Evolutionary conservation across 2,329 filamentous ascomycete genomes (phyloP).

Genomic region (Chaetomiaceae sp.): DNA sequence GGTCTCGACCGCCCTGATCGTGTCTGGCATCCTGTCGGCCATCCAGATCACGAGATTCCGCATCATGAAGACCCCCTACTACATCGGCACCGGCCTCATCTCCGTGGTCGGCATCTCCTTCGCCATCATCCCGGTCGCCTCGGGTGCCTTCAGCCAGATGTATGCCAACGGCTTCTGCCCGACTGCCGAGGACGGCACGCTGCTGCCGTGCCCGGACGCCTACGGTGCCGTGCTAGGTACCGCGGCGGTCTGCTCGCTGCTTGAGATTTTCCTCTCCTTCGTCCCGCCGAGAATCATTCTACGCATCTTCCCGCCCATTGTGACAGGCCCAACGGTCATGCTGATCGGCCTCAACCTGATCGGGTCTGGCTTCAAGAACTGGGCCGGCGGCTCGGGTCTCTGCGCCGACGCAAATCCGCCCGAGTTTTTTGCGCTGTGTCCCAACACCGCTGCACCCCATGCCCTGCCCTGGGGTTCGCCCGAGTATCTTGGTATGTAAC

Average conservation of each 20-base stretch:
- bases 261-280: constrained; percentile 73
- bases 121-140: constrained; percentile 68
- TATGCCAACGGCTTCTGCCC: constrained; percentile 68
- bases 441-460: constrained; percentile 62
- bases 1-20: constrained; percentile 73
- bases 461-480: constrained; percentile 73
- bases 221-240: constrained; percentile 76
- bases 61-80: constrained; percentile 65
- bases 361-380: constrained; percentile 66
- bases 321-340: constrained; percentile 44
- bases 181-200: constrained; percentile 55
- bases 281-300: constrained; percentile 65
- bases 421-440: constrained; percentile 61
- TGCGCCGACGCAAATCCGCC: constrained; percentile 48
- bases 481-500: constrained; percentile 66
- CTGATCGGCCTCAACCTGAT: constrained; percentile 73
- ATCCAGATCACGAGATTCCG: constrained; percentile 76
- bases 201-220: constrained; percentile 68
- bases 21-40: constrained; percentile 68
- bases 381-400: constrained; percentile 68
- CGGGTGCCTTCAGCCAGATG: constrained; percentile 70
- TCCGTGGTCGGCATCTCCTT: constrained; percentile 78
- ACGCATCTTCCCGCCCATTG: constrained; percentile 71
- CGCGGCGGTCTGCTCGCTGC: constrained; percentile 56
- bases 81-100: constrained; percentile 72